Conservation (phyloP, 257 asterid species). For the Avicennia marina region DNA sequence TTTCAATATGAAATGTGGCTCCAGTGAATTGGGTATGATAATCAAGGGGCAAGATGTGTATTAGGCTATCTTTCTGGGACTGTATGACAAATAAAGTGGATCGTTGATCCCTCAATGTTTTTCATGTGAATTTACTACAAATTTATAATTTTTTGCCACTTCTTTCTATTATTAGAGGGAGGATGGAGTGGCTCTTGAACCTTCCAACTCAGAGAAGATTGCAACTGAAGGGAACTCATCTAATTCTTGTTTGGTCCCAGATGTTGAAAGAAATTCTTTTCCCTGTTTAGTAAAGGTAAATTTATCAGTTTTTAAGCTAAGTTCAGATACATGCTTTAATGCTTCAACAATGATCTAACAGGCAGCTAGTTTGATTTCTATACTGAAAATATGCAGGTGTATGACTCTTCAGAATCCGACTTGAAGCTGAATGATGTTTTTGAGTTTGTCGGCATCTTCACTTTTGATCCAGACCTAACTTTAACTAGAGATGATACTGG, state of each 20-base stretch:
- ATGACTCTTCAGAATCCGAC: conserved; percentile 68
- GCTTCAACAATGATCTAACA: not conserved
- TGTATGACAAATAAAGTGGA: conserved; percentile 1
- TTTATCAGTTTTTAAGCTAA: conserved; percentile 1
- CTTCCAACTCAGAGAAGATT: conserved; percentile 30
- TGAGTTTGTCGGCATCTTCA: conserved; percentile 84
- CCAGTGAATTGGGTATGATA: not conserved
- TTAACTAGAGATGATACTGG: conserved; percentile 34
- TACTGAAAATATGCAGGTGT: conserved; percentile 73
- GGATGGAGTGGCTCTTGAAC: conserved; percentile 34
- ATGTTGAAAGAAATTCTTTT: conserved; percentile 35
- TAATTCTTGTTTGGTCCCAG: conserved; percentile 28
- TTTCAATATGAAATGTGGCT: no score
- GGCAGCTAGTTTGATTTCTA: no score
- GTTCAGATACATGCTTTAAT: not conserved
- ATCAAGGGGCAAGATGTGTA: not conserved
- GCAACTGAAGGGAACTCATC: conserved; percentile 33
- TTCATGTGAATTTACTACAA: not conserved
- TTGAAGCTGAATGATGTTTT: conserved; percentile 83
- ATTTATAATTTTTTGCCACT: not conserved
- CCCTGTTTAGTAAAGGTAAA: conserved; percentile 84
- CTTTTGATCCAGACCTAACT: conserved; percentile 54
- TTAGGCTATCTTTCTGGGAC: not conserved
- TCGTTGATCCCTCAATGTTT: not conserved
- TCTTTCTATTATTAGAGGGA: conserved; percentile 43